A percentile compares a stretch with the other conserved stretches of the same genome.
These are phyloP conservation scores for Solanum tarapatanum DNA, from an alignment of 257 asterid species.

Conservation along the genomic window DNA sequence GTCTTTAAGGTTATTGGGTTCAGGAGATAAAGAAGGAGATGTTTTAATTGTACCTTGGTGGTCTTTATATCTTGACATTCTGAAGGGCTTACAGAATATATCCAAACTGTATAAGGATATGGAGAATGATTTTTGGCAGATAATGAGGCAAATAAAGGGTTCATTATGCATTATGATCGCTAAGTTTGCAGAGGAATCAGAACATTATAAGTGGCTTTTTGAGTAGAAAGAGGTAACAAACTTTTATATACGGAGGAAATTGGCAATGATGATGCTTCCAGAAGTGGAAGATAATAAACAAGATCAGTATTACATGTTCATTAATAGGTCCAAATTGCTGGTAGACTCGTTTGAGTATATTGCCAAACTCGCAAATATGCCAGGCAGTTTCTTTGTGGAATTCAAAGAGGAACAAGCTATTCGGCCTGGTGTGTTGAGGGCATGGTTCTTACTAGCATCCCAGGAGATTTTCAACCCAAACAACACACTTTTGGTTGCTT, in stretches of 20 bases:
- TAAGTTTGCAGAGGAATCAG: slow-evolving; percentile 43
- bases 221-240: slow-evolving; percentile 55
- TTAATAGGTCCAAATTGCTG: neutral
- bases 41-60: slow-evolving; percentile 23
- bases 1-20: slow-evolving; percentile 37
- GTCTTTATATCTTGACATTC: slow-evolving; percentile 41
- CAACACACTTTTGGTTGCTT: slow-evolving; percentile 67
- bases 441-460: slow-evolving; percentile 82
- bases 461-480: slow-evolving; percentile 72
- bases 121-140: slow-evolving; percentile 48
- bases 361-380: slow-evolving; percentile 40
- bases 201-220: slow-evolving; percentile 55
- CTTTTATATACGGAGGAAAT: slow-evolving; percentile 68
- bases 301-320: neutral
- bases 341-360: slow-evolving; percentile 28
- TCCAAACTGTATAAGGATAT: slow-evolving; percentile 44
- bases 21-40: slow-evolving; percentile 1
- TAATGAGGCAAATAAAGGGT: slow-evolving; percentile 32
- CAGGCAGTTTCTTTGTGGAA: slow-evolving; percentile 72
- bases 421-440: slow-evolving; percentile 82
- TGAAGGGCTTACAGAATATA: slow-evolving; percentile 48
- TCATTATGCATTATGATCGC: slow-evolving; percentile 47
- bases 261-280: slow-evolving; percentile 51
- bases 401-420: slow-evolving; percentile 90
- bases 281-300: neutral